Conservation (phyloP, 306 rosid genomes). For the Malus asiatica region DNA sequence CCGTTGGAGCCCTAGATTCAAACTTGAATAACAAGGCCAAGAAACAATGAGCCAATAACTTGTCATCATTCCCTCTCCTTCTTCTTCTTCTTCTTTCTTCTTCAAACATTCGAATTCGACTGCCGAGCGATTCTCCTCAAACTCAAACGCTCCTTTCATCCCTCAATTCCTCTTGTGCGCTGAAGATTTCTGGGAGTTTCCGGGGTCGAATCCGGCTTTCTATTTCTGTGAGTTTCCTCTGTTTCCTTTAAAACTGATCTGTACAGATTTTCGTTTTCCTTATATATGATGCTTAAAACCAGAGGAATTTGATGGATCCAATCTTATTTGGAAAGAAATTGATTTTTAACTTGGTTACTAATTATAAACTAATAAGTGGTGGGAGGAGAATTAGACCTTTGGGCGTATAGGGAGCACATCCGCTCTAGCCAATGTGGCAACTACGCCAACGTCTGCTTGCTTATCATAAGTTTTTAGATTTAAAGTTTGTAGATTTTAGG, state of each 20-base stretch:
- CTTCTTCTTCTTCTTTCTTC: neutral
- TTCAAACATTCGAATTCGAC: neutral
- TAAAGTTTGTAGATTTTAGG: neutral
- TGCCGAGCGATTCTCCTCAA: neutral
- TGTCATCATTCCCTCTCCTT: neutral
- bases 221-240: conserved; percentile 9
- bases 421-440: too few relatives aligned
- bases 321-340: neutral
- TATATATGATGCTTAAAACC: neutral
- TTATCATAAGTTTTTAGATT: neutral
- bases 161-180: neutral
- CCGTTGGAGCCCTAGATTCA: conserved; percentile 66
- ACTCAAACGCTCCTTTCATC: neutral
- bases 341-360: neutral
- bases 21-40: conserved; percentile 24
- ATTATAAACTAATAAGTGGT: too few relatives aligned
- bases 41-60: neutral
- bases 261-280: neutral
- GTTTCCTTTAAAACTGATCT: neutral
- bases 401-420: too few relatives aligned
- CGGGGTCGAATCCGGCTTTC: neutral
- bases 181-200: neutral
- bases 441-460: neutral
- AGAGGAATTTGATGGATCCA: neutral
- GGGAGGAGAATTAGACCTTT: too few relatives aligned